phyloP scores from a whole-genome alignment of 2,329 filamentous ascomycete species.

The Bipolaris zeicola region DNA sequence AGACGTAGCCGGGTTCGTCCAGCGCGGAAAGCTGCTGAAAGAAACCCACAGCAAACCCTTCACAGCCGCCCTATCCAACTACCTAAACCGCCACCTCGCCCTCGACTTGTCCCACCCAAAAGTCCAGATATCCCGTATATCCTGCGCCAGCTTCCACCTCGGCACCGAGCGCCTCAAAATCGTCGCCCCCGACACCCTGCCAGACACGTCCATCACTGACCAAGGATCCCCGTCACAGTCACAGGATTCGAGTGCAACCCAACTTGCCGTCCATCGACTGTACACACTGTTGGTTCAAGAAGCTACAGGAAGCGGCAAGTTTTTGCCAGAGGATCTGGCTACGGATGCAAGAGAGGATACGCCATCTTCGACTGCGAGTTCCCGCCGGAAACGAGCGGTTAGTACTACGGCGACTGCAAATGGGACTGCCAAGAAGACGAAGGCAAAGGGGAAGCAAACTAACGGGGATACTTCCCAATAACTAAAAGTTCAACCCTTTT shows the following conservation, averaged over 20 bases:
- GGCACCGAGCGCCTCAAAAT: slow-evolving; percentile 49
- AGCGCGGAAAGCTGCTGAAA: slow-evolving; percentile 31
- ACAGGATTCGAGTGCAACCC: slow-evolving; percentile 37
- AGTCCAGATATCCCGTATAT: slow-evolving; percentile 50
- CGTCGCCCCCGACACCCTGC: slow-evolving; percentile 33
- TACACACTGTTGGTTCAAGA: slow-evolving; percentile 39
- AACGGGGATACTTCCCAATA: no score
- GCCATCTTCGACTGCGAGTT: slow-evolving; percentile 32
- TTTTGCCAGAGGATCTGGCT: slow-evolving; percentile 28
- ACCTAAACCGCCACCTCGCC: slow-evolving; percentile 50
- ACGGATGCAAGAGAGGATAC: slow-evolving; percentile 24
- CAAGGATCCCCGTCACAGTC: slow-evolving; percentile 25
- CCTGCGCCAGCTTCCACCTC: slow-evolving; percentile 51
- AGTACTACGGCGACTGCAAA: slow-evolving; percentile 29
- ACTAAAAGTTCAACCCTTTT: neutral
- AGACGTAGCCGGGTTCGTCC: slow-evolving; percentile 48
- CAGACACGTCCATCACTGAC: slow-evolving; percentile 33
- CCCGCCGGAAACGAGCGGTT: slow-evolving; percentile 35
- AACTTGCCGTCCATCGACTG: slow-evolving; percentile 42
- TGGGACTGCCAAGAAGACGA: slow-evolving; percentile 33
- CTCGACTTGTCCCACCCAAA: slow-evolving; percentile 48
- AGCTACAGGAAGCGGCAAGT: slow-evolving; percentile 42
- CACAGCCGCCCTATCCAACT: slow-evolving; percentile 47
- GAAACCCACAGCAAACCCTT: slow-evolving; percentile 40
- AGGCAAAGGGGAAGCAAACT: slow-evolving; percentile 15